Conservation (phyloP, 805 yeast genomes). For the Wickerhamiella musiphila region DNA sequence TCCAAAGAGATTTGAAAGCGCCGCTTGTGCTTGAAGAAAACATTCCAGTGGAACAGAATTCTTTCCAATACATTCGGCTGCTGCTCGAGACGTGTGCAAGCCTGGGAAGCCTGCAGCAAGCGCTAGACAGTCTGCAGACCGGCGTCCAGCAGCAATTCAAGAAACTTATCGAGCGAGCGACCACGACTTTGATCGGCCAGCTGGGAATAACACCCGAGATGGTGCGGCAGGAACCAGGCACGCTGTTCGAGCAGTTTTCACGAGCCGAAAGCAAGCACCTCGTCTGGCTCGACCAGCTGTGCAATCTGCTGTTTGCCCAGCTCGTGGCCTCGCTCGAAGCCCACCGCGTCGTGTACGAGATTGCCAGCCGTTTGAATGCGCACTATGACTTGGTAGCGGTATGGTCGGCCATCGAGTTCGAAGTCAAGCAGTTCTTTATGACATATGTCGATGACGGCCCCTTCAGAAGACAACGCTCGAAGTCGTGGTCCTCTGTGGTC, state of each 20-base stretch:
- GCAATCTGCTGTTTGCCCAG: constrained; percentile 51
- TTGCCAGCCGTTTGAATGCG: constrained; percentile 22
- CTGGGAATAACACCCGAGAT: constrained; percentile 3
- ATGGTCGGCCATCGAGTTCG: constrained; percentile 30
- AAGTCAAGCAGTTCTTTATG: constrained; percentile 17
- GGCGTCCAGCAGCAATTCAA: constrained; percentile 46
- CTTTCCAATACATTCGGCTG: constrained; percentile 36
- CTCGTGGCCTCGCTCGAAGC: constrained; percentile 47
- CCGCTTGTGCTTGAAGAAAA: constrained; percentile 5
- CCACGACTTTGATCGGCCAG: constrained; percentile 42
- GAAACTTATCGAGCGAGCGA: constrained; percentile 40
- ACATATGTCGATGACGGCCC: constrained; percentile 10
- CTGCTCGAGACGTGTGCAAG: constrained; percentile 41
- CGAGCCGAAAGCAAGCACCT: constrained; percentile 18
- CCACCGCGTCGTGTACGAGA: constrained; percentile 48
- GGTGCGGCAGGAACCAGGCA: constrained; percentile 3
- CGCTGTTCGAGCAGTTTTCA: constrained; percentile 10
- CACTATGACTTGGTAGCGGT: constrained; percentile 25
- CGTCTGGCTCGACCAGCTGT: constrained; percentile 47
- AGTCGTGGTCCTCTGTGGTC: constrained; percentile 1
- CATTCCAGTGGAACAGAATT: constrained; percentile 23
- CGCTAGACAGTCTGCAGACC: constrained; percentile 35
- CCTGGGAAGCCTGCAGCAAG: constrained; percentile 42
- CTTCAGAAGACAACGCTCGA: constrained; percentile 1
- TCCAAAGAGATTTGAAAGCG: constrained; percentile 6